Base-by-base conservation (phyloP, 176 grass and related monocot species). In the Ampelocalamus luodianensis region DNA sequence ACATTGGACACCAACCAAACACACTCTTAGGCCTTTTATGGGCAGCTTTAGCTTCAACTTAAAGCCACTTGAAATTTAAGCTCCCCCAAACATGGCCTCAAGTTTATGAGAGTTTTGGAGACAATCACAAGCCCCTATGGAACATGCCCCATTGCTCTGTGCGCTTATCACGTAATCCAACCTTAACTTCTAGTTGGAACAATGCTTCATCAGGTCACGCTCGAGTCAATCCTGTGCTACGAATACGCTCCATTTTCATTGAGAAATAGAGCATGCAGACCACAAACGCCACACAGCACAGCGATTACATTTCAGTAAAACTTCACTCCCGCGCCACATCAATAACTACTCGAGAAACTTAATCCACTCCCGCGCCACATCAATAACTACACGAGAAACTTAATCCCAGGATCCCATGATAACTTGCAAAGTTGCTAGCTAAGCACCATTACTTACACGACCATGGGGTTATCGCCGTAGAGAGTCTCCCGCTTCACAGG, bases 401-500 rank as follows among this genome's bases (percentile, higher is more conserved):
- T 37, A 60, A 60, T 72, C 43, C 29, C 15, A 39, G 22, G 29
- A 79, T 40, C 16, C 6, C 32, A 32, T 65, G 39, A 32, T 53
- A 72, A 51, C 59, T 75, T 55, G 46, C 14, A 7, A 42, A 79
- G 23, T 54, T 7, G 7, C 7, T 32, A 42, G 15, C 3, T 0
- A 65, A 86, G 22, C 55, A 39, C 2, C 48, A 3, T 46, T 22
- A 78, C 90, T 78, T 90, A 92, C 93, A 85, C 36, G 6, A 74
- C 38, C 74, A 88, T 12, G 0, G 92, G 77, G 26, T 50, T 38
- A 74, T 94, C 96, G 46, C 93, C 96, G 38, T 99, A 99, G 61
- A 99, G 86, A 16, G 96, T 99, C 65, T 99, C 96, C 71, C 96
- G 90, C 78, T 90, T 96, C 11, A 85, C 86, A 9, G 93, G 96